phyloP scores from a whole-genome alignment of 2,329 filamentous ascomycete species.

The Diaporthe eres region DNA sequence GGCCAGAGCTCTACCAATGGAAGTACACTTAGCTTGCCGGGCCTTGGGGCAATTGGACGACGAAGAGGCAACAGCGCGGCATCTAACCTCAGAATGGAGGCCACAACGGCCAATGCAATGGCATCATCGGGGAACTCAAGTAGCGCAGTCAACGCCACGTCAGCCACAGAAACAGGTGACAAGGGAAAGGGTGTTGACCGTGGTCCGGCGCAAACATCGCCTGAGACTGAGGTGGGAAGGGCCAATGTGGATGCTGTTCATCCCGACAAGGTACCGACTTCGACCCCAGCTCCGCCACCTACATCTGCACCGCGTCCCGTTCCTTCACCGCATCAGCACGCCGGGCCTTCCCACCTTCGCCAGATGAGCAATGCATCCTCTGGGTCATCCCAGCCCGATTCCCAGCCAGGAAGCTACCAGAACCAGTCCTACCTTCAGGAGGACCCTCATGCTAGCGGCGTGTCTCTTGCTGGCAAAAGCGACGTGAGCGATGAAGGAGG shows the following conservation, averaged over 20 bases:
- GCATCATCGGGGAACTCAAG: constrained; percentile 54
- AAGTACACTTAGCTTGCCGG: constrained; percentile 75
- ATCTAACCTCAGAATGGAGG: constrained; percentile 72
- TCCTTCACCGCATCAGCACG: constrained; percentile 64
- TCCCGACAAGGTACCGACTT: constrained; percentile 40
- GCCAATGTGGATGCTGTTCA: constrained; percentile 45
- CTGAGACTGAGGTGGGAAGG: constrained; percentile 44
- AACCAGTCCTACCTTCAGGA: constrained; percentile 54
- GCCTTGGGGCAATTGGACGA: constrained; percentile 68
- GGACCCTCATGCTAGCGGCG: constrained; percentile 67
- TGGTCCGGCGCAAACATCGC: constrained; percentile 46
- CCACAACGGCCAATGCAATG: constrained; percentile 62
- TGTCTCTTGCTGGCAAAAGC: constrained; percentile 63
- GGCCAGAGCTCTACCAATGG: constrained; percentile 68
- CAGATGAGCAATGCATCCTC: constrained; percentile 92
- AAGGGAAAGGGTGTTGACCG: constrained; percentile 83
- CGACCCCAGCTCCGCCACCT: constrained; percentile 45
- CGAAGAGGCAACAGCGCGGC: constrained; percentile 71
- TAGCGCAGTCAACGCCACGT: constrained; percentile 43
- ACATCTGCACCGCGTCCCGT: constrained; percentile 60
- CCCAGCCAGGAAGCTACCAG: constrained; percentile 67
- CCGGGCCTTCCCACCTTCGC: constrained; percentile 79
- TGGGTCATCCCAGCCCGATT: constrained; percentile 81
- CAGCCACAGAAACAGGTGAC: constrained; percentile 45
- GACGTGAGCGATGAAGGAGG: constrained; percentile 54